Evolutionary conservation across 352 stramenopile genomes (phyloP).

Genomic region (Globisporangium middletonii): DNA sequence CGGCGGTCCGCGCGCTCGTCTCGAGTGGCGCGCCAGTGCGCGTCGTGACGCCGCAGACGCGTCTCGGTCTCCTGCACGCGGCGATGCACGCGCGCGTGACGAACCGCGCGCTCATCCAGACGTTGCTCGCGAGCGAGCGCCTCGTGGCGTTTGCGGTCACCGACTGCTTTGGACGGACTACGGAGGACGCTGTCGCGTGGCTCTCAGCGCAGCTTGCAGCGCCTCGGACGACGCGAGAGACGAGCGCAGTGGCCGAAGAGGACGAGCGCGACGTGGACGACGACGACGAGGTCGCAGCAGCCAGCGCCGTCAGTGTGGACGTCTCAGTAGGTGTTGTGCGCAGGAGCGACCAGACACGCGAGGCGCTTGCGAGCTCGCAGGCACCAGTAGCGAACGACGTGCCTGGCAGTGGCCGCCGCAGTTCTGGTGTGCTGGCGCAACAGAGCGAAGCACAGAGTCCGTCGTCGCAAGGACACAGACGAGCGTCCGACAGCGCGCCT

Average conservation of each 20-base stretch:
- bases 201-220: constrained; percentile 10
- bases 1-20: constrained; percentile 41
- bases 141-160: constrained; percentile 16
- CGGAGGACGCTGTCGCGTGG: constrained; percentile 17
- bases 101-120: constrained; percentile 11
- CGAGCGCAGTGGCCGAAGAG: constrained; percentile 12
- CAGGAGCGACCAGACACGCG: too few relatives aligned
- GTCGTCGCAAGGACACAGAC: too few relatives aligned
- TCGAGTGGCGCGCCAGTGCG: constrained; percentile 37
- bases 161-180: constrained; percentile 34
- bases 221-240: neutral
- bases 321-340: neutral
- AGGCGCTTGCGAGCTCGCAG: too few relatives aligned
- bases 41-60: constrained; percentile 34
- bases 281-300: neutral
- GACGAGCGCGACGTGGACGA: constrained; percentile 2
- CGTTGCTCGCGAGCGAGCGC: constrained; percentile 8
- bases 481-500: too few relatives aligned
- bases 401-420: too few relatives aligned
- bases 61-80: constrained; percentile 46
- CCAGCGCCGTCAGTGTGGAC: neutral
- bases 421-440: too few relatives aligned
- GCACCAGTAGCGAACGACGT: too few relatives aligned
- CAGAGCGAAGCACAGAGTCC: too few relatives aligned
- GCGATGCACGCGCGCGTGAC: constrained; percentile 15